Conservation (phyloP, 495 filamentous ascomycete genomes). For the Entonaema liquescens region DNA sequence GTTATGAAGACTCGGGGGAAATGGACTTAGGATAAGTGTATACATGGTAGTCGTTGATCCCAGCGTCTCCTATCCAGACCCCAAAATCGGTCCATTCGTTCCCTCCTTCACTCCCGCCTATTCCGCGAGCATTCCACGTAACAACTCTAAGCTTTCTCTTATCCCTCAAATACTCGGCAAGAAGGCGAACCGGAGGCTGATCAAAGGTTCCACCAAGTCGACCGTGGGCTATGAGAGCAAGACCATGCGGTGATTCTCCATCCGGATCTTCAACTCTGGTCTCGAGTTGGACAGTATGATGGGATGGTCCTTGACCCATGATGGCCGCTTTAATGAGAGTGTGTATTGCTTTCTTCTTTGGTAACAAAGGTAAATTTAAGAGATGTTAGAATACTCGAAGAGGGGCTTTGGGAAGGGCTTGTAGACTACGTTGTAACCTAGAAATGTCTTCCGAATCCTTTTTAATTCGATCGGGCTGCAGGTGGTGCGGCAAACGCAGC, state of each 20-base stretch:
- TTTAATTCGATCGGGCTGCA: neutral
- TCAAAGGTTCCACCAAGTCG: conserved; percentile 34
- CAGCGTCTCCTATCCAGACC: conserved; percentile 29
- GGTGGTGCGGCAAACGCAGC: neutral
- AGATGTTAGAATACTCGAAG: neutral
- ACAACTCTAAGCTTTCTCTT: conserved; percentile 64
- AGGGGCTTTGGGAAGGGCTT: neutral
- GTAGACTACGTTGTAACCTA: neutral
- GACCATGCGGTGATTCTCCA: conserved; percentile 21
- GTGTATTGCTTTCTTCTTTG: neutral
- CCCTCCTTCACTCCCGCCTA: conserved; percentile 74
- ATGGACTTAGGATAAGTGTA: neutral
- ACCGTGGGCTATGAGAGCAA: conserved; percentile 38
- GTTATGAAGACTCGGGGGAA: neutral
- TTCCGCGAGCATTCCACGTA: conserved; percentile 75
- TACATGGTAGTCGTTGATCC: conserved; percentile 35
- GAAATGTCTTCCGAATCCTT: neutral
- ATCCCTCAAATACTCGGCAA: conserved; percentile 37
- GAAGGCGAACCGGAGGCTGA: conserved; percentile 35
- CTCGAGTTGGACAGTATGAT: conserved; percentile 32
- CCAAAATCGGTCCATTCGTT: conserved; percentile 69
- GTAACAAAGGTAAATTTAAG: neutral
- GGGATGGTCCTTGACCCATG: conserved; percentile 36
- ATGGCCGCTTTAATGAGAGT: neutral
- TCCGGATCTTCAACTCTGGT: conserved; percentile 40